Base-by-base conservation (phyloP, 176 grass and related monocot species). In the Microstegium vimineum region DNA sequence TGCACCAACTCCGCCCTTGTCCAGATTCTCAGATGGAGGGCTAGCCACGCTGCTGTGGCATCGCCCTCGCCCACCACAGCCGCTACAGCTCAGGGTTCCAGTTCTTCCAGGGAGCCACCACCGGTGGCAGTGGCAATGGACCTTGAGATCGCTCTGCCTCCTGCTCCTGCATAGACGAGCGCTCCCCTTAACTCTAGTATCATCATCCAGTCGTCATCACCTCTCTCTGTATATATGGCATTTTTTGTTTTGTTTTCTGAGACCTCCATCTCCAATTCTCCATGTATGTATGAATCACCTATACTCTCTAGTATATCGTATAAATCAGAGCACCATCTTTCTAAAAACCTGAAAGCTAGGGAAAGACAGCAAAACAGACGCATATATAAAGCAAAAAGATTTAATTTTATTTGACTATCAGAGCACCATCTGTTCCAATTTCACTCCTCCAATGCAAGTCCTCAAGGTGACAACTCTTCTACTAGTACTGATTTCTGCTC, bases 21-120 rank as follows among this genome's bases (percentile, higher is more conserved):
- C 82, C 77, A 85, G 73, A 64, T 78, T 25, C 32, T 69, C 28
- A 66, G 72, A 20, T 91, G 90, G 82, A 91, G 47, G 34, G 86
- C 66, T 32, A 86, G 63, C 7, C 62, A 27, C 1, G 15, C 8
- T 1, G 2, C 25, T 35, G 3, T 14, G 16, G 35, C 0, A 20
- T 1, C 49, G 49, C 41, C 41, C 4, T 5, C 35, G n/a, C 11
- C 41, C 47, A 51, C 47, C 17, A 8, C 37, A 10, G 3, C 16
- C 28, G 22, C 30, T 0, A 6, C 25, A 32, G 17, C 30, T 4
- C 18, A 12, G 4, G 41, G 26, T 2, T 28, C 9, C 2, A 20
- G 64, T 3, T 57, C 28, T 3, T 57, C 28, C 45, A 31, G 82
- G 2, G 61, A 47, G 40, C 41, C 62, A 18, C 1, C 66, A 9